Base-by-base conservation (phyloP, 805 yeast species). In the Wickerhamiella qilinensis region DNA sequence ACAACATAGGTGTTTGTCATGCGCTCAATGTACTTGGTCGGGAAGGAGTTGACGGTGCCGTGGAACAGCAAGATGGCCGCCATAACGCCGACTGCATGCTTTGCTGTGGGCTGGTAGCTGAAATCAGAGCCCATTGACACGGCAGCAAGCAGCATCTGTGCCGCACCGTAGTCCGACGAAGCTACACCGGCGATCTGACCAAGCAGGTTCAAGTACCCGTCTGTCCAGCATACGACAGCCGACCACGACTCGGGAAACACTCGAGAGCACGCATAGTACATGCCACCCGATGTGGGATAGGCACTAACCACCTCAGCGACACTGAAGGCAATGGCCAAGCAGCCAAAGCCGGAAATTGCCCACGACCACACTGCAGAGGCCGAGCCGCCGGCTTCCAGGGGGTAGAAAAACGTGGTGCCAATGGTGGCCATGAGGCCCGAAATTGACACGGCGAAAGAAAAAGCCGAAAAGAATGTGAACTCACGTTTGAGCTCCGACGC, bases 251-350 rank as follows among this genome's bases (percentile, higher is more conserved):
- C 33, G 9, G 54, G 53, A 30, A 49, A 44, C 4, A 50, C 43
- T 33, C 40, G 42, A 17, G 50, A 39, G 39, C 54, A 50, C 21
- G 83, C 80, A 47, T 76, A 74, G 53, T 75, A 79, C 30, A 78
- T 58, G 11, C 86, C 86, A 38, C 86, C 86, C 18, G 80, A 70
- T 1, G 86, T 78, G 22, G 88, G 86, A 45, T 76, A 69, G 1
- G 84, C 71, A 28, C 76, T 67, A 1, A 77, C 81, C 43, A 76
- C 54, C 48, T 76, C 78, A 2, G 82, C 67, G 71, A 79, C 74
- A 12, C 77, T 44, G 16, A 68, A 58, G 38, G 79, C 79, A 36
- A 70, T 69, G 44, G 65, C 59, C 45, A 73, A 54, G 43, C 76
- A 69, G 36, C 76, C 74, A 28, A 63, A 38, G 11, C 72, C 68